A percentile compares a stretch with the other conserved stretches of the same genome.
Evolutionary conservation across 768 basidiomycete species (phyloP).

Genomic region (Pholiota microspora): DNA sequence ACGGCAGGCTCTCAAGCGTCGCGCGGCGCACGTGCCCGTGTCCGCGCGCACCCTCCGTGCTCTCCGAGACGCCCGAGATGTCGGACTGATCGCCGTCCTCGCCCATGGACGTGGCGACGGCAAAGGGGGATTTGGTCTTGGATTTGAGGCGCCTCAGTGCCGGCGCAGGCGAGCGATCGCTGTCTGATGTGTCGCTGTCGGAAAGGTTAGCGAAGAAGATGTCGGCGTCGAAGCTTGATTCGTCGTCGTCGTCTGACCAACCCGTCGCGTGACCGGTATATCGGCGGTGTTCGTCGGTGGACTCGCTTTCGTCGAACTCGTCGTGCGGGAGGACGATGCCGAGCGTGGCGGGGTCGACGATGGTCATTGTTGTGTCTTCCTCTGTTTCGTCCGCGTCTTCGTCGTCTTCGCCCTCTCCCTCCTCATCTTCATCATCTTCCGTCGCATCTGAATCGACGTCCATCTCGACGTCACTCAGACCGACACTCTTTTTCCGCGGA

Average conservation of each 20-base stretch:
- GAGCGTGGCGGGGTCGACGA: slow-evolving; percentile 2
- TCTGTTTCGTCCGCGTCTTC: slow-evolving; percentile 32
- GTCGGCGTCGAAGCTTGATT: slow-evolving; percentile 80
- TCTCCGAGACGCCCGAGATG: slow-evolving; percentile 24
- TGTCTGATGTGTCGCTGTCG: slow-evolving; percentile 39
- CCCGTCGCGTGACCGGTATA: slow-evolving; percentile 70
- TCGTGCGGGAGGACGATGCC: slow-evolving; percentile 14
- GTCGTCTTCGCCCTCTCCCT: slow-evolving; percentile 37
- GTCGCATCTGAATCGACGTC: slow-evolving; percentile 60
- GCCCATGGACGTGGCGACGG: slow-evolving; percentile 24
- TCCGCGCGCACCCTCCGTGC: slow-evolving; percentile 25
- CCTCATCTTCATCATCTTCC: slow-evolving; percentile 55
- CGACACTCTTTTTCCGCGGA: slow-evolving; percentile 70
- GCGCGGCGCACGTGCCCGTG: slow-evolving; percentile 25
- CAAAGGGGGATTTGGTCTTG: slow-evolving; percentile 16
- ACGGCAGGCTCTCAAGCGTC: slow-evolving; percentile 41
- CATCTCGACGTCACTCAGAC: slow-evolving; percentile 59
- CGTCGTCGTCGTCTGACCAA: slow-evolving; percentile 74
- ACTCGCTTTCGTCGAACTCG: slow-evolving; percentile 24
- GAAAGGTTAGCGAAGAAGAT: slow-evolving; percentile 80
- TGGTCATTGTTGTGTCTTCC: slow-evolving; percentile 17
- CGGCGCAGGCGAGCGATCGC: slow-evolving; percentile 9
- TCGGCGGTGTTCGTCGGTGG: slow-evolving; percentile 20
- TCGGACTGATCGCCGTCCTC: slow-evolving; percentile 48
- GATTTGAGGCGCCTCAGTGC: background rate